Evolutionary conservation across 768 basidiomycete species (phyloP).

Genomic region (Phylloporus scabripes): DNA sequence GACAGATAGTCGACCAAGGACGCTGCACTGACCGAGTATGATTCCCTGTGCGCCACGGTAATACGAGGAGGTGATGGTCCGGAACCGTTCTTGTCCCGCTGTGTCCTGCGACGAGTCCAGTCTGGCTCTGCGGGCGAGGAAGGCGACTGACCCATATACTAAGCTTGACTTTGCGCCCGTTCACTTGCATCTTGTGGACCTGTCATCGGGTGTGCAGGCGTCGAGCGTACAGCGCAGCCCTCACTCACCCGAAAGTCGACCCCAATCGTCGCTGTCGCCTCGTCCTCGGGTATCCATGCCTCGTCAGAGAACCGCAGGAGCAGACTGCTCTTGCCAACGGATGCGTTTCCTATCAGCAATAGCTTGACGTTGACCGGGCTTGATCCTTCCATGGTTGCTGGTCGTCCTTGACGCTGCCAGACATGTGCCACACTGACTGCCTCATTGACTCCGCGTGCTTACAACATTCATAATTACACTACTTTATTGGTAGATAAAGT

Average conservation of each 20-base stretch:
- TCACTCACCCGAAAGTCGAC: constrained; percentile 75
- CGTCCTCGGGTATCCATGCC: constrained; percentile 90
- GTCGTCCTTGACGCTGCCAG: constrained; percentile 1
- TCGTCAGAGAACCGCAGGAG: constrained; percentile 95
- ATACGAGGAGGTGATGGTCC: constrained; percentile 92
- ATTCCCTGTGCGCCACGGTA: constrained; percentile 87
- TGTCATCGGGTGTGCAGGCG: constrained; percentile 22
- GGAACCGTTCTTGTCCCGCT: constrained; percentile 94
- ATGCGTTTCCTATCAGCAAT: constrained; percentile 80
- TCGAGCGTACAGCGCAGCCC: no score
- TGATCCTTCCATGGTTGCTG: constrained; percentile 16
- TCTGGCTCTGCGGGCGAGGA: neutral
- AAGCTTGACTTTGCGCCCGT: constrained; percentile 81
- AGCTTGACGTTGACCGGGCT: constrained; percentile 68
- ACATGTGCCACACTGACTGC: constrained; percentile 4
- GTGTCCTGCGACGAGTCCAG: constrained; percentile 58
- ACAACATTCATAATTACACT: constrained; percentile 7
- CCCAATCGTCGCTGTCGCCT: constrained; percentile 79
- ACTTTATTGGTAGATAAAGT: constrained; percentile 69
- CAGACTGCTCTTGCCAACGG: constrained; percentile 90
- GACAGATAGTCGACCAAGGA: neutral
- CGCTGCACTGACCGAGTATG: constrained; percentile 50
- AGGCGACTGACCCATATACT: constrained; percentile 82
- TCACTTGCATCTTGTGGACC: constrained; percentile 87
- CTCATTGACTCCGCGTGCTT: constrained; percentile 19